Evolutionary conservation across 1,284 basidiomycete genomes (phyloP).

Genomic region (Sanghuangporus weigelae): DNA sequence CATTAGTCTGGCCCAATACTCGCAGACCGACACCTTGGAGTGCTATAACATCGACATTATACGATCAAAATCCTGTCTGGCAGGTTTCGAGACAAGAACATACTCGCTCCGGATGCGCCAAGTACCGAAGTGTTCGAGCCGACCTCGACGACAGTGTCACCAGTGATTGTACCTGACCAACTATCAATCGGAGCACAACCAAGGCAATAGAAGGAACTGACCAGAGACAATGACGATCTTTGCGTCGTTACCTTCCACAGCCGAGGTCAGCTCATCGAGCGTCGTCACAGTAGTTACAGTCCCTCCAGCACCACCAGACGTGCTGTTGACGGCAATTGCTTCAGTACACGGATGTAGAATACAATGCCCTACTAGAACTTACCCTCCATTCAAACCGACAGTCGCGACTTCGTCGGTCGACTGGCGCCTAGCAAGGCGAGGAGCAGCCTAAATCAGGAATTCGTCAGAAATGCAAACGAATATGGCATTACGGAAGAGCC

Average conservation of each 20-base stretch:
- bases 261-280: slow-evolving; percentile 38
- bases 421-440: background rate
- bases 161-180: slow-evolving; percentile 36
- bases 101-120: slow-evolving; percentile 27
- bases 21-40: slow-evolving; percentile 38
- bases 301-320: slow-evolving; percentile 40
- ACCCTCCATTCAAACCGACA: slow-evolving; percentile 38
- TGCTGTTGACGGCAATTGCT: slow-evolving; percentile 26
- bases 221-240: slow-evolving; percentile 44
- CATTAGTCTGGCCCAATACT: slow-evolving; percentile 36
- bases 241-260: slow-evolving; percentile 36
- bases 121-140: slow-evolving; percentile 42
- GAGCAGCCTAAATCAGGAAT: background rate
- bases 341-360: background rate
- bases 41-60: slow-evolving; percentile 20
- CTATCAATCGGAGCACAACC: background rate
- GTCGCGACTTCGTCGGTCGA: slow-evolving; percentile 32
- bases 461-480: background rate
- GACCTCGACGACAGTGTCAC: slow-evolving; percentile 35
- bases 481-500: background rate
- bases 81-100: slow-evolving; percentile 6
- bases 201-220: slow-evolving; percentile 15
- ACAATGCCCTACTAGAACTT: slow-evolving; percentile 13
- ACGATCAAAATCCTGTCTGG: background rate
- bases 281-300: slow-evolving; percentile 38